Evolutionary conservation across 345 rosid genomes (phyloP).

Genomic region (Brassica juncea): DNA sequence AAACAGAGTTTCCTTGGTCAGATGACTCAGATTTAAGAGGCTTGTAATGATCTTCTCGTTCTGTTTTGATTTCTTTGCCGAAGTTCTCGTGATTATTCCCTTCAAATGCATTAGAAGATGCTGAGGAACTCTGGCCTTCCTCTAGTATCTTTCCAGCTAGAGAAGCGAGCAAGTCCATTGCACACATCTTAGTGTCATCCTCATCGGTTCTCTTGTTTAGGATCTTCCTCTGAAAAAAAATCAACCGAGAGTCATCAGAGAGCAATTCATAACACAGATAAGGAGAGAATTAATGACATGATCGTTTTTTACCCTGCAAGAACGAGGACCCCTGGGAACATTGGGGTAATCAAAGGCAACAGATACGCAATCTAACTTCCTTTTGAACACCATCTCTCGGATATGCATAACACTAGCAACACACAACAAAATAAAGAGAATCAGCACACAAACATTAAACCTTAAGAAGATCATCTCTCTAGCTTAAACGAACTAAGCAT

Average conservation of each 20-base stretch:
- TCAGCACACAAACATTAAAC: slow-evolving; percentile 35
- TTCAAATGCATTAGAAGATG: slow-evolving; percentile 73
- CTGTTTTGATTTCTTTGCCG: slow-evolving; percentile 40
- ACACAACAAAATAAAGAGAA: not conserved
- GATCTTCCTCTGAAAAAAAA: slow-evolving; percentile 55
- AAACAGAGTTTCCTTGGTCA: slow-evolving; percentile 55
- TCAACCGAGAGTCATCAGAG: slow-evolving; percentile 25
- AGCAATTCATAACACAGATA: slow-evolving; percentile 13
- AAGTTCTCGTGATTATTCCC: slow-evolving; percentile 48
- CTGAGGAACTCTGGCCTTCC: slow-evolving; percentile 79
- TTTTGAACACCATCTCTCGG: slow-evolving; percentile 83
- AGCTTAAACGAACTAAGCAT: not conserved
- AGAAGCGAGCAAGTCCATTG: slow-evolving; percentile 86
- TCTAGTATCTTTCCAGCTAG: slow-evolving; percentile 83
- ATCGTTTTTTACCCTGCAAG: slow-evolving; percentile 63
- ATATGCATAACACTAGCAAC: slow-evolving; percentile 43
- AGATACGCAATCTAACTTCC: slow-evolving; percentile 61
- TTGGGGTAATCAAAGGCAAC: slow-evolving; percentile 58
- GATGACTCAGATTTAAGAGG: slow-evolving; percentile 50
- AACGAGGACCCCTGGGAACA: slow-evolving; percentile 86
- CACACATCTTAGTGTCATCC: slow-evolving; percentile 59
- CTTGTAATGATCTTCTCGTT: slow-evolving; percentile 43
- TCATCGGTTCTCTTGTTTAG: slow-evolving; percentile 44
- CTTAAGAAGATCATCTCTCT: slow-evolving; percentile 13
- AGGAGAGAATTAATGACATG: not conserved